Conservation (phyloP, 805 yeast species). For the Teunomyces barrocoloradensis region DNA sequence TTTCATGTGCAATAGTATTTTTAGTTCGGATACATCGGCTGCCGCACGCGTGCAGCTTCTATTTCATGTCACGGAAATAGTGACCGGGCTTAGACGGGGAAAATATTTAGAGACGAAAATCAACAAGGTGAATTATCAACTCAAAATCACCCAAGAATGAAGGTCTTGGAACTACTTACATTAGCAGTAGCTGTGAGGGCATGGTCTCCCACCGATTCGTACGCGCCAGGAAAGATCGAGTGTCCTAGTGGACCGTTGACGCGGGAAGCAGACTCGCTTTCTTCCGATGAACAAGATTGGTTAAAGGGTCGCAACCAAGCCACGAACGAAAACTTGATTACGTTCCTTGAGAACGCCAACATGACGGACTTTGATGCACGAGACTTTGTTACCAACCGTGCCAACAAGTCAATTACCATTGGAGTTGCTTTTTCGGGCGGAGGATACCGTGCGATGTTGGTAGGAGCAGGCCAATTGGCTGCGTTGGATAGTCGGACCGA, state of each 20-base stretch:
- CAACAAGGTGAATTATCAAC: too few relatives aligned
- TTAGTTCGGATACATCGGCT: background rate
- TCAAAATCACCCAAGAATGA: background rate
- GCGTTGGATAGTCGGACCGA: slow-evolving; percentile 38
- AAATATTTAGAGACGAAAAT: background rate
- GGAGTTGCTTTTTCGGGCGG: slow-evolving; percentile 75
- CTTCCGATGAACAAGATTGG: slow-evolving; percentile 53
- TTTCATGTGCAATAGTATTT: too few relatives aligned
- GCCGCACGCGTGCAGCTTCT: too few relatives aligned
- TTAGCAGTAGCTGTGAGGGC: slow-evolving; percentile 3
- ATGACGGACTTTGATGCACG: slow-evolving; percentile 48
- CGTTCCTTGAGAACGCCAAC: slow-evolving; percentile 46
- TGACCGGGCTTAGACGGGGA: too few relatives aligned
- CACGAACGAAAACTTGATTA: slow-evolving; percentile 44
- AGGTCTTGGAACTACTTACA: background rate
- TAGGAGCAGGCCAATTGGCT: slow-evolving; percentile 42
- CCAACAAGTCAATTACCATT: slow-evolving; percentile 45
- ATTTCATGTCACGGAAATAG: background rate
- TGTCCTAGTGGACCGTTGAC: slow-evolving; percentile 45
- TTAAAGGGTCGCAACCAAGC: slow-evolving; percentile 44
- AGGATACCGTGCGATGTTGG: slow-evolving; percentile 85
- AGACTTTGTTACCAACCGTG: slow-evolving; percentile 31
- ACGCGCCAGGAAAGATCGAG: slow-evolving; percentile 58
- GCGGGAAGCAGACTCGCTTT: slow-evolving; percentile 49
- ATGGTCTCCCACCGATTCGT: slow-evolving; percentile 40